These are phyloP conservation scores for Diplodia mutila DNA, from an alignment of 2,329 filamentous ascomycete genomes.

Conservation along the genomic window DNA sequence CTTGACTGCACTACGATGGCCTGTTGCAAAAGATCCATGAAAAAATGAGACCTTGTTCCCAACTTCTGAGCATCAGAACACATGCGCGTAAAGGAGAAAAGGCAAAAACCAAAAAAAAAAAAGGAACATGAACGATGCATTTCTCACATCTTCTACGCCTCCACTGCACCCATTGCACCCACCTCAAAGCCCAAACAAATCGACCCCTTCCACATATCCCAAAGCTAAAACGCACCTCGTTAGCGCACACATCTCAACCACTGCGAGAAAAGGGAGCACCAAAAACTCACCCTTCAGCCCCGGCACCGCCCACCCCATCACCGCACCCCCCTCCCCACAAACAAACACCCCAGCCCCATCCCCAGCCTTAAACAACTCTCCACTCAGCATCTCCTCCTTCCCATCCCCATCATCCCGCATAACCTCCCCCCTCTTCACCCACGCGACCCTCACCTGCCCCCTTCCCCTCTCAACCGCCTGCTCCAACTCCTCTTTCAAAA, in stretches of 20 bases:
- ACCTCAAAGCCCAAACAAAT: conserved; percentile 40
- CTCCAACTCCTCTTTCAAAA: conserved; percentile 47
- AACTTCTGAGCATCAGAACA: too few species aligned
- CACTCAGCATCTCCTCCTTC: conserved; percentile 42
- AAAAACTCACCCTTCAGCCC: conserved; percentile 43
- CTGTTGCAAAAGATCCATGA: too few species aligned
- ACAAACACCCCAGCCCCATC: conserved; percentile 51
- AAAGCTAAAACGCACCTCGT: conserved; percentile 34
- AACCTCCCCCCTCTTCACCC: conserved; percentile 55
- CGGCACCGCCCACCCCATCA: conserved; percentile 56
- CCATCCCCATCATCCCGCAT: conserved; percentile 49
- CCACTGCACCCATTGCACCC: background rate
- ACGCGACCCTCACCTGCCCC: conserved; percentile 49
- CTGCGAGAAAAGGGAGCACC: conserved; percentile 19
- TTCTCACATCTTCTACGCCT: too few species aligned
- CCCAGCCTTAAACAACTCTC: conserved; percentile 48
- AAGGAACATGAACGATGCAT: too few species aligned
- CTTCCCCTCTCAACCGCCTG: conserved; percentile 42
- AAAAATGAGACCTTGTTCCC: too few species aligned
- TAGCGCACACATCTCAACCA: conserved; percentile 12
- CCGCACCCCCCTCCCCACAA: conserved; percentile 57
- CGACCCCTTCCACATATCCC: conserved; percentile 52
- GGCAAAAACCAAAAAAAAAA: accelerated
- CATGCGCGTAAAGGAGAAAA: too few species aligned
- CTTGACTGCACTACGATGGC: too few species aligned